phyloP scores from a whole-genome alignment of 495 filamentous ascomycete species.

The Rhypophila decipiens region DNA sequence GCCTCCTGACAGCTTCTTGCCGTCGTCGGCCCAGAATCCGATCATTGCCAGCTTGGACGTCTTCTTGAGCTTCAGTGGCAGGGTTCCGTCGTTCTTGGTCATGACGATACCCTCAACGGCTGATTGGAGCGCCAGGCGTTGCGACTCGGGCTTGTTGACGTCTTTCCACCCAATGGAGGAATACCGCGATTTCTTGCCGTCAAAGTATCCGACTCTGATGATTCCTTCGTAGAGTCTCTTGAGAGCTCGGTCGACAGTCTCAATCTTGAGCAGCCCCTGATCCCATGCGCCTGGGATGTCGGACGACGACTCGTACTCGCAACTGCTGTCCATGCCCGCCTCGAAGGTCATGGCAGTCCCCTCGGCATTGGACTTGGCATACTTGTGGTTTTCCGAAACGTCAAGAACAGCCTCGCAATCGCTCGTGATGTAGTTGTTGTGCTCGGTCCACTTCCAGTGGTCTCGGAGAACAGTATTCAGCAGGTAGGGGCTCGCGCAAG shows the following conservation, averaged over 20 bases:
- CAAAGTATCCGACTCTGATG: constrained; percentile 34
- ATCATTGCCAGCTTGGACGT: constrained; percentile 29
- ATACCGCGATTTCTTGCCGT: constrained; percentile 10
- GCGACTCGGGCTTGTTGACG: constrained; percentile 19
- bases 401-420: constrained; percentile 39
- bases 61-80: constrained; percentile 10
- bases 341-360: constrained; percentile 17
- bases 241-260: constrained; percentile 17
- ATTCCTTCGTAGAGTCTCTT: constrained; percentile 35
- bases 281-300: constrained; percentile 18
- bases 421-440: constrained; percentile 36
- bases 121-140: constrained; percentile 28
- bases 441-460: constrained; percentile 40
- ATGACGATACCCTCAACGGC: constrained; percentile 31
- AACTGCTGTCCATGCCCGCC: constrained; percentile 19
- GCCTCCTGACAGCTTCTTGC: constrained; percentile 29
- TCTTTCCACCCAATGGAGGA: constrained; percentile 10
- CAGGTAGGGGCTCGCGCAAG: constrained; percentile 37
- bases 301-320: constrained; percentile 15
- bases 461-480: constrained; percentile 37
- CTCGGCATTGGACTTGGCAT: constrained; percentile 19
- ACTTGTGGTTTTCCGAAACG: constrained; percentile 19
- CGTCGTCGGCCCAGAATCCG: constrained; percentile 34
- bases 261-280: constrained; percentile 9
- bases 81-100: constrained; percentile 30